Base-by-base conservation (phyloP, 768 basidiomycete species). In the Mycena polygramma region DNA sequence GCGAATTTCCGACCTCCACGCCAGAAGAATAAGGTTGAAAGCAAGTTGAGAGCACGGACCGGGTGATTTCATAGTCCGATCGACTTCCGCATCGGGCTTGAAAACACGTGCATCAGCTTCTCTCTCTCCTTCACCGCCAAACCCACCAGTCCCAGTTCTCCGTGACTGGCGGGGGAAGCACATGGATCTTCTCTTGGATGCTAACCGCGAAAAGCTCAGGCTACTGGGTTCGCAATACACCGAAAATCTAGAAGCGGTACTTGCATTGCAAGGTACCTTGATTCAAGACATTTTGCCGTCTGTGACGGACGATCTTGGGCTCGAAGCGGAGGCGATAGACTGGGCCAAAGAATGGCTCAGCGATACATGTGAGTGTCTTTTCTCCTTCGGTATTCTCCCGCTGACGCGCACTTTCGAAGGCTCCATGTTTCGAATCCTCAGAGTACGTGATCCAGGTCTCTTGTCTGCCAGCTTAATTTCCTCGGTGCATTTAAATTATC, bases 331-430 rank as follows among this genome's bases (percentile, higher is more conserved):
- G 19, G 85, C 85, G 68, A 79, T 81, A 66, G 80, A 83, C 70
- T 88, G 87, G 87, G 86, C 88, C 35, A 82, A 78, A 45, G 85
- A 88, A 76, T 94, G 91, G 91, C 79, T 93, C 39, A 80, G 83
- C 37, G 92, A 94, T 82, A 87, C 85, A 54, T 82, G 92, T 93
- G 83, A 75, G 88, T 46, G 69, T 73, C 73, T 65, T 71, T 69
- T 77, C 64, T 65, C 39, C 62, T 17, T 49, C 20, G 19, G 26
- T n/a, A 26, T 36, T 49, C 57, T 26, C 51, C 43, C 43, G 48
- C 61, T 61, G 37, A 60, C 51, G 57, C 30, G 69, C 66, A 57
- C 73, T 75, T 57, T 45, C 30, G 45, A 79, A 90, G 89, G 80
- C 57, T 83, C 89, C 37, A 78, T 90, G 45, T 91, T 90, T 79